Evolutionary conservation across 1,284 basidiomycete species (phyloP).

Genomic region (Singerocomus inundabilis): DNA sequence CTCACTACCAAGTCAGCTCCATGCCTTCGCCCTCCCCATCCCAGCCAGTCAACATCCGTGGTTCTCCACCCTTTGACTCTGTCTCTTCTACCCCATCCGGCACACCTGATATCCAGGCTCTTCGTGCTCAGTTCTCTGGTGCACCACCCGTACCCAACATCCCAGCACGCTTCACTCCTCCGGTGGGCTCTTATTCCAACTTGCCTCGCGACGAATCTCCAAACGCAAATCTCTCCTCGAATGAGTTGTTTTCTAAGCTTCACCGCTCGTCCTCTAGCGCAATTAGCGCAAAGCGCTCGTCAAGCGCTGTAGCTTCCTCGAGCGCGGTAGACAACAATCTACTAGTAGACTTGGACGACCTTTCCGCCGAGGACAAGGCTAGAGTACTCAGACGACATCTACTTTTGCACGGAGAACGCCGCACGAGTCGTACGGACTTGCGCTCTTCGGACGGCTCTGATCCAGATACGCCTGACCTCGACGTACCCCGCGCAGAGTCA

Average conservation of each 20-base stretch:
- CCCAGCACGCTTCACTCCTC: slow-evolving; percentile 42
- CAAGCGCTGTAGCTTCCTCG: slow-evolving; percentile 28
- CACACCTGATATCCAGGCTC: slow-evolving; percentile 53
- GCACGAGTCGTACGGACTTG: slow-evolving; percentile 37
- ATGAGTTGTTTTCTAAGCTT: slow-evolving; percentile 16
- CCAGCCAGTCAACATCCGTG: slow-evolving; percentile 57
- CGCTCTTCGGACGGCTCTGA: slow-evolving; percentile 36
- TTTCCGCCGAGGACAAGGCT: slow-evolving; percentile 81
- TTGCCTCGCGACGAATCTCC: slow-evolving; percentile 26
- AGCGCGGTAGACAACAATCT: slow-evolving; percentile 30
- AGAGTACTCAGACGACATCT: slow-evolving; percentile 78
- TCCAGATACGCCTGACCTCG: slow-evolving; percentile 27
- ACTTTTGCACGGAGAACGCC: slow-evolving; percentile 72
- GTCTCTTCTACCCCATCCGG: slow-evolving; percentile 39
- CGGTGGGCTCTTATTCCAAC: slow-evolving; percentile 28
- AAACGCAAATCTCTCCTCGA: slow-evolving; percentile 4
- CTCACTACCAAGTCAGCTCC: too few species aligned
- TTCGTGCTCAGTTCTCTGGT: slow-evolving; percentile 62
- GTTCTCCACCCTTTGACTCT: slow-evolving; percentile 31
- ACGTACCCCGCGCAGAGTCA: slow-evolving; percentile 33
- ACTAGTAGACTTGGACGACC: slow-evolving; percentile 48
- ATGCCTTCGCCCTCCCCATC: slow-evolving; percentile 41
- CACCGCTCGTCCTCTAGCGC: slow-evolving; percentile 31
- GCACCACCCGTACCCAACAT: slow-evolving; percentile 68
- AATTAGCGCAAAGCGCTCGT: slow-evolving; percentile 34